phyloP scores from a whole-genome alignment of 2,329 filamentous ascomycete species.

The Fusarium mundagurra region DNA sequence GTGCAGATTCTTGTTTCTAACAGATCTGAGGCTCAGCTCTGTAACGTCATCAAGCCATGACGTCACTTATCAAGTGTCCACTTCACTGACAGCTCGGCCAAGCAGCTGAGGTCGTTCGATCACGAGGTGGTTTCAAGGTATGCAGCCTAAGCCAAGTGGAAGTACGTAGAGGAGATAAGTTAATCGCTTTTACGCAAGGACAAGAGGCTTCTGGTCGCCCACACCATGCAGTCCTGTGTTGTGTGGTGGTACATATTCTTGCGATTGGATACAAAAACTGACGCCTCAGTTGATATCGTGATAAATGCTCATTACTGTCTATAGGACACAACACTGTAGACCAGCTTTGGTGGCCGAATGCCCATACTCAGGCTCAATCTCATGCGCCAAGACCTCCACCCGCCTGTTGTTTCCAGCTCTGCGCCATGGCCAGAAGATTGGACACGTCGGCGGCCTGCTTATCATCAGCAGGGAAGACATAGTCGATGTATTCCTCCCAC shows the following conservation, averaged over 20 bases:
- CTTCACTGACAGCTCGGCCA: background rate
- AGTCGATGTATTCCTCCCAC: conserved; percentile 96
- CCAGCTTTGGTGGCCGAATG: background rate
- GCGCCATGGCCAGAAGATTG: conserved; percentile 84
- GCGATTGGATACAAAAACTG: background rate
- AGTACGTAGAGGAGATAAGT: background rate
- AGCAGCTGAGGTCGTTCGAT: background rate
- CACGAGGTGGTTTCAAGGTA: background rate
- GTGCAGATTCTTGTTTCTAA: conserved; percentile 4
- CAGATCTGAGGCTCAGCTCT: background rate
- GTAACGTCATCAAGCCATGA: conserved; percentile 23
- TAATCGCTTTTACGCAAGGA: background rate
- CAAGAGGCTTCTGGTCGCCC: background rate
- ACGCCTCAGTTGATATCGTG: background rate
- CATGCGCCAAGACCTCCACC: conserved; percentile 49
- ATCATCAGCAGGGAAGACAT: conserved; percentile 96
- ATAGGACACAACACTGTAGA: background rate
- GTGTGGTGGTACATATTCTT: background rate
- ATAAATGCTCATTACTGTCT: background rate
- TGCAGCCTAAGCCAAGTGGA: background rate
- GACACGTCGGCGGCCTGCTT: conserved; percentile 84
- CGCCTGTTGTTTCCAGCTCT: conserved; percentile 84
- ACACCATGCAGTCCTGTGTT: background rate
- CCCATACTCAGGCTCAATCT: background rate
- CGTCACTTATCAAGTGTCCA: conserved; percentile 12